Evolutionary conservation across 345 rosid genomes (phyloP).

Genomic region (Populus deltoides): DNA sequence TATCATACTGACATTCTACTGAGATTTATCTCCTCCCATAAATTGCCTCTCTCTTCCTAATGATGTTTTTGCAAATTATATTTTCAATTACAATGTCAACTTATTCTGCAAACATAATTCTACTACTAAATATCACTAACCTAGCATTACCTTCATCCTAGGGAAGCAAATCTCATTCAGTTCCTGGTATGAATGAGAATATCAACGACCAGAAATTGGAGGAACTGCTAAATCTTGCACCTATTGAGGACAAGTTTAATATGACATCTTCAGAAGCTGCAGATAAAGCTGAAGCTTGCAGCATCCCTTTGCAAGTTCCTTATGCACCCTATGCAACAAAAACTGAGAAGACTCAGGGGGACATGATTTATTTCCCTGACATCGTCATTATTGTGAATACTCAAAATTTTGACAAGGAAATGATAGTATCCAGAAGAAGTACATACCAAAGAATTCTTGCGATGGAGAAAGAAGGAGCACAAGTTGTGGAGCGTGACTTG

Average conservation of each 20-base stretch:
- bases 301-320: conserved; percentile 31
- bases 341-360: conserved; percentile 33
- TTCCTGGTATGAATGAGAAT: conserved; percentile 20
- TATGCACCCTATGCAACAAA: conserved; percentile 30
- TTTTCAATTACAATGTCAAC: conserved; percentile 2
- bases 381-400: conserved; percentile 68
- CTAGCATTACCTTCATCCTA: conserved; percentile 24
- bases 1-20: not conserved
- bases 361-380: conserved; percentile 33
- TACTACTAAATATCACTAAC: not conserved
- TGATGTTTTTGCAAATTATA: not conserved
- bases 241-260: conserved; percentile 32
- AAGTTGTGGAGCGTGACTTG: conserved; percentile 84
- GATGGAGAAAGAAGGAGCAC: conserved; percentile 76
- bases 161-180: conserved; percentile 36
- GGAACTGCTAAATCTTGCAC: conserved; percentile 42
- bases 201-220: conserved; percentile 35
- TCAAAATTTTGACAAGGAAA: conserved; percentile 65
- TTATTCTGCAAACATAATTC: conserved; percentile 1
- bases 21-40: not conserved
- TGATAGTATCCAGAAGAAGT: conserved; percentile 83
- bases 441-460: conserved; percentile 78
- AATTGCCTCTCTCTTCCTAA: not conserved
- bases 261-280: conserved; percentile 32
- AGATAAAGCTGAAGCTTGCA: conserved; percentile 33